These are phyloP conservation scores for Gossypium gossypioides DNA, from an alignment of 441 rosid species.

Conservation along the genomic window DNA sequence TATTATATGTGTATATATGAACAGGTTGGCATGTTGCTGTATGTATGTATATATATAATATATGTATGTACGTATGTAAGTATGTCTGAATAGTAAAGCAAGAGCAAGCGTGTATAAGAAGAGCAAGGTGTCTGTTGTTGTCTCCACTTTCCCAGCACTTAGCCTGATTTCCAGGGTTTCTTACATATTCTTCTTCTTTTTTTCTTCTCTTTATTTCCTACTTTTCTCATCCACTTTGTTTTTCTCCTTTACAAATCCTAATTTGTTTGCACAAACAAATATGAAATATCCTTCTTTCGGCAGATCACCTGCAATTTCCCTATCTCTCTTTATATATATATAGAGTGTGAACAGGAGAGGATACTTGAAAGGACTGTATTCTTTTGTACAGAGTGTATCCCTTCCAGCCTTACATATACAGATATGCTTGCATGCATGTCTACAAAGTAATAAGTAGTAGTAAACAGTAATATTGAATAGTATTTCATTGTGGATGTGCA, in stretches of 20 bases:
- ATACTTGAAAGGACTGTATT: slow-evolving; percentile 7
- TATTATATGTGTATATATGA: not conserved
- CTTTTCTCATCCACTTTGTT: slow-evolving; percentile 9
- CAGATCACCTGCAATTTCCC: slow-evolving; percentile 6
- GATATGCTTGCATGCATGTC: not conserved
- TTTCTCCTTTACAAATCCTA: not conserved
- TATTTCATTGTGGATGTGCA: not conserved
- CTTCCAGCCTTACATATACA: slow-evolving; percentile 8
- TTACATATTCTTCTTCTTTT: not conserved
- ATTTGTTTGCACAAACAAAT: not conserved
- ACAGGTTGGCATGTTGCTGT: slow-evolving; percentile 35
- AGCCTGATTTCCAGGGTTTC: slow-evolving; percentile 38
- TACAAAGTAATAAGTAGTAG: not conserved
- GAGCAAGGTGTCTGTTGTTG: slow-evolving; percentile 33
- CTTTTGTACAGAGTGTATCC: slow-evolving; percentile 6
- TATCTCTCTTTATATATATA: not conserved
- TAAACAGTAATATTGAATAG: not conserved
- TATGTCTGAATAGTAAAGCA: slow-evolving; percentile 10
- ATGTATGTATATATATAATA: not conserved
- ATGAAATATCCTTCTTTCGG: slow-evolving; percentile 1
- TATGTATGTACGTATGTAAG: not conserved
- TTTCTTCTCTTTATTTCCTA: slow-evolving; percentile 15
- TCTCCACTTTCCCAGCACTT: slow-evolving; percentile 44
- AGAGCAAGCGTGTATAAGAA: slow-evolving; percentile 33
- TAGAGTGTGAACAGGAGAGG: not conserved